Evolutionary conservation across 2,329 filamentous ascomycete species (phyloP).

Genomic region (Phialophora expanda): DNA sequence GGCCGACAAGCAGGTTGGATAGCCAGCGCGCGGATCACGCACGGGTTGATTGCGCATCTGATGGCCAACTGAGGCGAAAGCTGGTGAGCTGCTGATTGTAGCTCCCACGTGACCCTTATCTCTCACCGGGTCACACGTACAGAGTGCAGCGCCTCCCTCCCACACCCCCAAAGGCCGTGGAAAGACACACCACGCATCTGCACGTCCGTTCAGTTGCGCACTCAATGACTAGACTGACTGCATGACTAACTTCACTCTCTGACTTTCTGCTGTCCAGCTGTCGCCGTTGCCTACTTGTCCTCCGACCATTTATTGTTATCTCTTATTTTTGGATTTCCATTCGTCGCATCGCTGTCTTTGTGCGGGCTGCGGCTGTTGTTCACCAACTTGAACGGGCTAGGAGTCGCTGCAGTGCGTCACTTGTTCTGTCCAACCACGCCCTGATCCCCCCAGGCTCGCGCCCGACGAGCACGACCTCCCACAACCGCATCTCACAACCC

Average conservation of each 20-base stretch:
- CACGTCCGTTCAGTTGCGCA: conserved; percentile 1
- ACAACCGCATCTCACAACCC: conserved; percentile 17
- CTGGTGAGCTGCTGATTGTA: not conserved
- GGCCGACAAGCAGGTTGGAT: not conserved
- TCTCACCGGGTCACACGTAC: not conserved
- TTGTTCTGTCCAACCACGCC: conserved; percentile 17
- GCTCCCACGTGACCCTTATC: not conserved
- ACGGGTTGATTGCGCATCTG: not conserved
- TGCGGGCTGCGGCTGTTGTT: not conserved
- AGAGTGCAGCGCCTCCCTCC: not conserved
- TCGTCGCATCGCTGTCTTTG: conserved; percentile 14
- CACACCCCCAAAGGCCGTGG: not conserved
- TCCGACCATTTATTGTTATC: conserved; percentile 2
- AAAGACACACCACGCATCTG: conserved; percentile 8
- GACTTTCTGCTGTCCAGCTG: not conserved
- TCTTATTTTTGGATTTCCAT: conserved; percentile 6
- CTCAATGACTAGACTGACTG: conserved; percentile 12
- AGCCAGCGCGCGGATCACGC: not conserved
- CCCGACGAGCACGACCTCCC: conserved; percentile 15
- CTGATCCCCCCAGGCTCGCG: conserved; percentile 7
- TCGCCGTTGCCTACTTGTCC: not conserved
- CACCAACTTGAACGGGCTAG: conserved; percentile 5
- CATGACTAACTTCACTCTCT: conserved; percentile 16
- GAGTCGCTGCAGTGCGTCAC: conserved; percentile 19
- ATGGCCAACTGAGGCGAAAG: not conserved